A percentile compares a stretch with the other conserved stretches of the same genome.
These are phyloP conservation scores for Chloris gayana DNA, from an alignment of 176 grass and related monocot genomes.

Conservation along the genomic window DNA sequence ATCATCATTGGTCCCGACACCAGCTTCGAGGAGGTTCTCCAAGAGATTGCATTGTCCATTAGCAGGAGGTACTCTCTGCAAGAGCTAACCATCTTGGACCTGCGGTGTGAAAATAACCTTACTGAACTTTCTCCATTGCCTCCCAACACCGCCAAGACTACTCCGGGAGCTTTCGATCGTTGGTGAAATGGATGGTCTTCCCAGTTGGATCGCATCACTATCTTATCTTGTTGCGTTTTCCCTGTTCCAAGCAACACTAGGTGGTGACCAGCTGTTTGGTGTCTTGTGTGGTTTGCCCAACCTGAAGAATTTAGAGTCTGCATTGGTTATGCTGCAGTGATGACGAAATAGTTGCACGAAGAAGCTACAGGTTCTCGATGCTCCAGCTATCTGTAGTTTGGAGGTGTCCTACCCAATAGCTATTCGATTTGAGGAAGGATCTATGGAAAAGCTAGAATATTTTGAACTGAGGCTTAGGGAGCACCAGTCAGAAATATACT, in stretches of 20 bases:
- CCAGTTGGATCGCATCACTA: background rate
- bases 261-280: background rate
- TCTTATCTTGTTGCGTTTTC: background rate
- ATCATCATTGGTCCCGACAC: background rate
- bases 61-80: background rate
- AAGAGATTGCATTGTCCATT: background rate
- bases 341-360: no score
- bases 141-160: background rate
- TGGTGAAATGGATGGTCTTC: background rate
- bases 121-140: background rate
- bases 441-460: no score
- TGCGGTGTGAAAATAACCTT: no score
- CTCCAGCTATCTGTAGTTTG: no score
- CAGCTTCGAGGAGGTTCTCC: background rate
- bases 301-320: background rate
- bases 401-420: no score
- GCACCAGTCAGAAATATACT: no score
- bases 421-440: no score
- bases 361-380: no score
- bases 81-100: background rate
- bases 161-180: background rate
- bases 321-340: no score
- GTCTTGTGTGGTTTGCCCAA: background rate
- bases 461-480: no score
- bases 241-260: background rate